Base-by-base conservation (phyloP, 805 yeast species). In the Yamadazyma tumulicola region DNA sequence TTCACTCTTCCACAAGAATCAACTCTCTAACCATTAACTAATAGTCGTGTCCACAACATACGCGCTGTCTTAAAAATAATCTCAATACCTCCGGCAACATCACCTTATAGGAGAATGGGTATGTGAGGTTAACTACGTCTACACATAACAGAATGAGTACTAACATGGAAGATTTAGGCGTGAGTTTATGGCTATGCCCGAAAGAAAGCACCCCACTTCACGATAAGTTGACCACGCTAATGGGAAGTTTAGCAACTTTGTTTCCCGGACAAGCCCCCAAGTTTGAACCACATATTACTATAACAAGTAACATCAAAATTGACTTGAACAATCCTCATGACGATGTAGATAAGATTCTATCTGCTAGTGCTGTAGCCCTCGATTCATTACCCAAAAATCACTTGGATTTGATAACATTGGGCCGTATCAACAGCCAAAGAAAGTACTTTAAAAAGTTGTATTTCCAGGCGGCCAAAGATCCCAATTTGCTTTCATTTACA, bases 111-210 rank as follows among this genome's bases (percentile, higher is more conserved):
- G n/a, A n/a, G n/a, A n/a, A 20, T 20, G 23, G 23, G 23, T 20
- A 20, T 20, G 23, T 20, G 8, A 20, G 11, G n/a, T n/a, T n/a
- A n/a, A n/a, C n/a, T n/a, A n/a, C n/a, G n/a, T n/a, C n/a, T n/a
- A n/a, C n/a, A n/a, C n/a, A n/a, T n/a, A n/a, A n/a, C n/a, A n/a
- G n/a, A n/a, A n/a, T n/a, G n/a, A 13, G 9, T 31, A 26, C 35
- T 35, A 31, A 26, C 31, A 35, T 25, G 19, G n/a, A 9, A 26
- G 32, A 36, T 16, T 35, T 40, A 34, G 47, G 47, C 14, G 47
- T 43, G 19, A 79, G 93, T 38, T 64, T 85, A 33, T 85, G 95
- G 95, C 76, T 81, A 28, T 77, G 81, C 53, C 95, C 95, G 2
- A 73, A 65, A 35, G 63, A 62, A 13, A 72, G 71, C 29, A 57